A percentile compares a stretch with the other conserved stretches of the same genome.
These are phyloP conservation scores for Punica granatum DNA, from an alignment of 345 rosid species.

Conservation along the genomic window DNA sequence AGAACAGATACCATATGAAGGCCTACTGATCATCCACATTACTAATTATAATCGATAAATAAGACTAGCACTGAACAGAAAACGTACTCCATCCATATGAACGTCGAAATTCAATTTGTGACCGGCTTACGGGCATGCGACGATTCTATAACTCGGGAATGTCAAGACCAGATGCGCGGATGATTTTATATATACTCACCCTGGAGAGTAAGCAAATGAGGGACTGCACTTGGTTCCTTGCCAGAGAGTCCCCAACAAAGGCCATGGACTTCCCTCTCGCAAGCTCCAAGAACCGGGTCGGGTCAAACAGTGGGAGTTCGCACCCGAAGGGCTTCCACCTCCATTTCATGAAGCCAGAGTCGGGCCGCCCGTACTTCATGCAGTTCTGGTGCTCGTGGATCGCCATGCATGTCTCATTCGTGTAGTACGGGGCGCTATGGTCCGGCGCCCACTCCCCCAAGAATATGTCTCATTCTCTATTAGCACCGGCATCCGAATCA, in stretches of 20 bases:
- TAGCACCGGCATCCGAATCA: neutral
- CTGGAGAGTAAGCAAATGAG: constrained; percentile 27
- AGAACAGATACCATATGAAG: too few species aligned
- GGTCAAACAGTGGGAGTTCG: constrained; percentile 23
- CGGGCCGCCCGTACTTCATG: constrained; percentile 40
- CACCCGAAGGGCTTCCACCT: constrained; percentile 43
- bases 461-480: constrained; percentile 26
- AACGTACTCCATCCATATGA: too few species aligned
- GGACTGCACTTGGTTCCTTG: constrained; percentile 45
- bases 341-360: constrained; percentile 39
- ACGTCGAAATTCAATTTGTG: too few species aligned
- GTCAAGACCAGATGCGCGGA: too few species aligned
- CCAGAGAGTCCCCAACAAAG: constrained; percentile 46
- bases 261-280: constrained; percentile 35
- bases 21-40: too few species aligned
- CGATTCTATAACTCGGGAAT: too few species aligned
- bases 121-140: too few species aligned
- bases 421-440: constrained; percentile 23
- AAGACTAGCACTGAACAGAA: too few species aligned
- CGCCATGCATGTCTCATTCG: constrained; percentile 24
- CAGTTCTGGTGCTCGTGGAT: constrained; percentile 40
- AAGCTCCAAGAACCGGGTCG: constrained; percentile 25
- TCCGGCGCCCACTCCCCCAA: constrained; percentile 30
- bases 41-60: too few species aligned
- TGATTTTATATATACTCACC: constrained; percentile 15